Evolutionary conservation across 2,329 filamentous ascomycete genomes (phyloP).

Genomic region (Cytospora leucostoma): DNA sequence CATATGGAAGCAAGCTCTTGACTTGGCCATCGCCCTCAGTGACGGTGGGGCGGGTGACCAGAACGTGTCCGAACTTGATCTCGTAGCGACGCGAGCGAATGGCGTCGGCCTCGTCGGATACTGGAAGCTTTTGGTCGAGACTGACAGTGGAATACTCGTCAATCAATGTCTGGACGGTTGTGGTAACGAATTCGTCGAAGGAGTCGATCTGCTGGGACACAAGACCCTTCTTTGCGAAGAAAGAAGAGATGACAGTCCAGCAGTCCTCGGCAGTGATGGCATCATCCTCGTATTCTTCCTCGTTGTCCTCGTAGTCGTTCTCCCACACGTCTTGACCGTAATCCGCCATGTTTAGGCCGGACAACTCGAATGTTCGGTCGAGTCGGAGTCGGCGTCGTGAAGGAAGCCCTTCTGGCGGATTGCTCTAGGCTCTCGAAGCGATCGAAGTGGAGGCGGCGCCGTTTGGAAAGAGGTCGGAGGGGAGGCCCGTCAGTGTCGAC

Average conservation of each 20-base stretch:
- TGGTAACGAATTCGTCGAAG: conserved; percentile 94
- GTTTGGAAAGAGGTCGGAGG: background rate
- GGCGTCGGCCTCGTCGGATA: conserved; percentile 71
- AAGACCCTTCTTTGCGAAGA: conserved; percentile 94
- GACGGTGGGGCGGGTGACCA: conserved; percentile 85
- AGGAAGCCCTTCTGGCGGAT: background rate
- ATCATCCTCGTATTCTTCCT: conserved; percentile 66
- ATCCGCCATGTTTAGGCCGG: conserved; percentile 50
- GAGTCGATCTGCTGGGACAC: conserved; percentile 98
- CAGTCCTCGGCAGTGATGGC: conserved; percentile 94
- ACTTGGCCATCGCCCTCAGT: conserved; percentile 92
- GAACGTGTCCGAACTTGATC: conserved; percentile 88
- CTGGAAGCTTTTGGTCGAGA: conserved; percentile 89
- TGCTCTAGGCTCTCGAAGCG: background rate
- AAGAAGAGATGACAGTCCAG: conserved; percentile 96
- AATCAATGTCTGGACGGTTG: conserved; percentile 92
- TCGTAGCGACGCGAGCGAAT: conserved; percentile 90
- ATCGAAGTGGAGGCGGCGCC: background rate
- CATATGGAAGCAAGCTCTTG: conserved; percentile 84
- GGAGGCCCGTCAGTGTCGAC: background rate
- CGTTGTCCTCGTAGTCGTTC: conserved; percentile 57
- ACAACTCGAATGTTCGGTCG: background rate
- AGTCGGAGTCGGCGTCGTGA: background rate
- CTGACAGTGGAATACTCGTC: conserved; percentile 88
- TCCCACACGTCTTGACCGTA: conserved; percentile 54